These are phyloP conservation scores for Trichoderma lentiforme DNA, from an alignment of 2,329 filamentous ascomycete genomes.

Conservation along the genomic window DNA sequence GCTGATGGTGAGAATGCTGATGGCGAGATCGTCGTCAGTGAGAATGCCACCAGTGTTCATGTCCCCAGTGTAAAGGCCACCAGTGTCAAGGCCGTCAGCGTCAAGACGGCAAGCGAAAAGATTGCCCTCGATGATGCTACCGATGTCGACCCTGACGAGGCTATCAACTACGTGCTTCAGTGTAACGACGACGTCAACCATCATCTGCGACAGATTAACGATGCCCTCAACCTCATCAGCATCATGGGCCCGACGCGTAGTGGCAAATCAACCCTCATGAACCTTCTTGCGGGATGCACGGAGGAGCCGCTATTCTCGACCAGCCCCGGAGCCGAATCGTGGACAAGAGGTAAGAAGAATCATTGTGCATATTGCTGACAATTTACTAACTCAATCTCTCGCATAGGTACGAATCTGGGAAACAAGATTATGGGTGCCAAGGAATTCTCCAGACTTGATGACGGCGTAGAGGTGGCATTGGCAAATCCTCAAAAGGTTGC, in stretches of 20 bases:
- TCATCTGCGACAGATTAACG: conserved; percentile 11
- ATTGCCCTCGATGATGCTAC: neutral
- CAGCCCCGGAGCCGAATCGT: conserved; percentile 3
- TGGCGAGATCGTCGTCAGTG: neutral
- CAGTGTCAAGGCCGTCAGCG: neutral
- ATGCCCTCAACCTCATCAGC: conserved; percentile 15
- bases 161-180: conserved; percentile 2
- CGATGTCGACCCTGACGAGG: conserved; percentile 1
- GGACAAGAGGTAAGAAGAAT: conserved; percentile 10
- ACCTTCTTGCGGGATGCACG: conserved; percentile 11
- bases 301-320: conserved; percentile 11
- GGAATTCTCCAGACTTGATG: conserved; percentile 11
- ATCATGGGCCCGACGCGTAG: conserved; percentile 15
- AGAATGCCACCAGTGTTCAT: neutral
- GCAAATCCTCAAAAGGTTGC: neutral
- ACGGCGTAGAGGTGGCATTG: conserved; percentile 1
- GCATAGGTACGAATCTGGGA: conserved; percentile 7
- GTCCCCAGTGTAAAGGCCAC: neutral
- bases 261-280: conserved; percentile 11
- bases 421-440: conserved; percentile 13
- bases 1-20: neutral
- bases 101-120: neutral
- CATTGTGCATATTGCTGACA: neutral
- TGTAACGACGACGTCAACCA: conserved; percentile 9
- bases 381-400: neutral